Conservation (phyloP, 257 asterid species). For the Rubia yunnanensis region DNA sequence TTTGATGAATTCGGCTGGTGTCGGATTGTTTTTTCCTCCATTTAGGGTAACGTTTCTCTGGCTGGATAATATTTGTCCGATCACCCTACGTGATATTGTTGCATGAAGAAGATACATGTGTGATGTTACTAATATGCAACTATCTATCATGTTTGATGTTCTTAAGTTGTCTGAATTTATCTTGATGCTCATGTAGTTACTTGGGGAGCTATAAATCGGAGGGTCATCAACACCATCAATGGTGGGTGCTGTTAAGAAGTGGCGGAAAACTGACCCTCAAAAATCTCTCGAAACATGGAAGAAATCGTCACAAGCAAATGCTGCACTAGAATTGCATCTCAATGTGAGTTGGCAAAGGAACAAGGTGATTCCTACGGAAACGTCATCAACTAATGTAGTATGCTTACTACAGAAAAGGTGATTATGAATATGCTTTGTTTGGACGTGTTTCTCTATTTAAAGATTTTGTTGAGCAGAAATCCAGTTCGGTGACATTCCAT, state of each 20-base stretch:
- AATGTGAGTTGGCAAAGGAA: constrained; percentile 52
- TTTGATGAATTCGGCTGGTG: too few relatives aligned
- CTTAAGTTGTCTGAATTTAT: constrained; percentile 15
- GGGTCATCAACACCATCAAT: constrained; percentile 97
- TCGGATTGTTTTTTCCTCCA: too few relatives aligned
- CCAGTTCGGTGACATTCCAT: not conserved
- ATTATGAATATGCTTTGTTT: not conserved
- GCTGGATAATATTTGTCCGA: too few relatives aligned
- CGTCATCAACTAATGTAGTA: constrained; percentile 54
- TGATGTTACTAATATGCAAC: not conserved
- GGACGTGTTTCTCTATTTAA: not conserved
- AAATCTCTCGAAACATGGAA: constrained; percentile 73
- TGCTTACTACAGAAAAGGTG: constrained; percentile 64
- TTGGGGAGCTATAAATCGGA: constrained; percentile 97
- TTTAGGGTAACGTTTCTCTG: too few relatives aligned
- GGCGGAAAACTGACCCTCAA: constrained; percentile 91
- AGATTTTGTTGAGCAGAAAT: not conserved
- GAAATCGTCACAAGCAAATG: constrained; percentile 65
- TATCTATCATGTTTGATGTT: constrained; percentile 9
- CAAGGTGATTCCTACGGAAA: constrained; percentile 40
- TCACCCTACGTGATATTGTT: not conserved
- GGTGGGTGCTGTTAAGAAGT: constrained; percentile 98
- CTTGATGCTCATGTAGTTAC: constrained; percentile 43
- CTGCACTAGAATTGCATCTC: constrained; percentile 68
- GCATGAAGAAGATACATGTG: not conserved